Conservation (phyloP, 108 stramenopile species). For the Fistulifera pelliculosa region DNA sequence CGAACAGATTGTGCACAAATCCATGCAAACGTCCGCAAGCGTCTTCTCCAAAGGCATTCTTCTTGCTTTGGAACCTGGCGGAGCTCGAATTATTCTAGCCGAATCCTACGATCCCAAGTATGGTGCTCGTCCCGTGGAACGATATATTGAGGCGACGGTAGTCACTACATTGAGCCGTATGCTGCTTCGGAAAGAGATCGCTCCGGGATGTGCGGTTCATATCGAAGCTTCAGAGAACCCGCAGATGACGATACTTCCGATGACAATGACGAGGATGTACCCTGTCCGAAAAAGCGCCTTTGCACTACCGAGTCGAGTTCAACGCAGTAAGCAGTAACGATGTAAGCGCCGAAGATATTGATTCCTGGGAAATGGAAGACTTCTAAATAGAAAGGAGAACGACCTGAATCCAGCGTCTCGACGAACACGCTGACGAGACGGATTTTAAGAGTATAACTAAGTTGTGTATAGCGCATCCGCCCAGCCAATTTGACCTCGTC, state of each 20-base stretch:
- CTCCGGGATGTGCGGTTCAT: constrained; percentile 54
- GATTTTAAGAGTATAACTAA: too few relatives aligned
- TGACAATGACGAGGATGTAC: constrained; percentile 18
- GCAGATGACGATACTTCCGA: constrained; percentile 39
- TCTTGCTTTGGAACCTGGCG: constrained; percentile 62
- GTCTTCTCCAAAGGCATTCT: constrained; percentile 49
- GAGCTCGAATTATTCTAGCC: constrained; percentile 58
- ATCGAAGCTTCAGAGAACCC: constrained; percentile 41
- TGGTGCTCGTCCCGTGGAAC: constrained; percentile 80
- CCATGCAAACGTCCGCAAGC: constrained; percentile 53
- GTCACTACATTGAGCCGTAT: constrained; percentile 73
- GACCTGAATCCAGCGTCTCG: too few relatives aligned
- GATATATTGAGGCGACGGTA: constrained; percentile 55
- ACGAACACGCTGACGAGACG: too few relatives aligned
- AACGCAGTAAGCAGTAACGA: too few relatives aligned
- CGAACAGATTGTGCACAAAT: constrained; percentile 72
- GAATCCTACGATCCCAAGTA: constrained; percentile 67
- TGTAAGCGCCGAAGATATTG: too few relatives aligned
- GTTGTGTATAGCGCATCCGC: too few relatives aligned
- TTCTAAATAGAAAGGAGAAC: constrained; percentile 39
- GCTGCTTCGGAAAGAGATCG: constrained; percentile 66
- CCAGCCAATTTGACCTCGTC: too few relatives aligned
- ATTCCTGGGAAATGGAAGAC: too few relatives aligned
- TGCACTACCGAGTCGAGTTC: neutral
- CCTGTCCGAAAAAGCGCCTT: constrained; percentile 12